phyloP scores from a whole-genome alignment of 1,284 basidiomycete genomes.

The Trichosporon coremiiforme region DNA sequence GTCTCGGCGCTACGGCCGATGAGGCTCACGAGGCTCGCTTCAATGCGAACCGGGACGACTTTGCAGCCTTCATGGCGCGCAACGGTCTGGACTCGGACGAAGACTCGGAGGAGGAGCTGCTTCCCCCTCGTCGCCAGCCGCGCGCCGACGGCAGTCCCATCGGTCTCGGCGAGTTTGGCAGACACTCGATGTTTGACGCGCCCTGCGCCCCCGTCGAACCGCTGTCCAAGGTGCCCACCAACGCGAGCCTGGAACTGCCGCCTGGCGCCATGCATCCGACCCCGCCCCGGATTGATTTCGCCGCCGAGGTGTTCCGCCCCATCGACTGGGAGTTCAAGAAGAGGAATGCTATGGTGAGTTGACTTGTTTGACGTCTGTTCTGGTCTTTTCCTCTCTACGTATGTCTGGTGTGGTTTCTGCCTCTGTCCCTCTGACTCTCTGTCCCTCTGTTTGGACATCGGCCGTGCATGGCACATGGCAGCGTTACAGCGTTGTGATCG shows the following conservation, averaged over 20 bases:
- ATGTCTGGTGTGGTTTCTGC: too few relatives aligned
- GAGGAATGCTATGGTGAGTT: conserved; percentile 12
- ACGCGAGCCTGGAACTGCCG: neutral
- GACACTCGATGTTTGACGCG: conserved; percentile 17
- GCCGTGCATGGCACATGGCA: too few relatives aligned
- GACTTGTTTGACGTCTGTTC: neutral
- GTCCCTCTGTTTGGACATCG: neutral
- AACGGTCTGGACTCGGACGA: neutral
- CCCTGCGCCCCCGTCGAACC: neutral
- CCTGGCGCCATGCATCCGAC: conserved; percentile 3
- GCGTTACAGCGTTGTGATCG: neutral
- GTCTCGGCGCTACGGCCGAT: neutral
- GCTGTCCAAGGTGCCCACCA: neutral
- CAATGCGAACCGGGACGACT: neutral
- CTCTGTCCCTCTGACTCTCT: neutral
- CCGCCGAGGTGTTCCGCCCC: neutral
- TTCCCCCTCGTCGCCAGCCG: neutral
- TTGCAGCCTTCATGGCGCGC: conserved; percentile 4
- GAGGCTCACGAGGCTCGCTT: too few relatives aligned
- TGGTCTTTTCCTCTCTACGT: neutral
- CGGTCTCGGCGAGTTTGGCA: neutral
- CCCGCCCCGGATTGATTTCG: neutral
- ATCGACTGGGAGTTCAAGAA: conserved; percentile 1
- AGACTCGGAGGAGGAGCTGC: neutral
- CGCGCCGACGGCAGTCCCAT: neutral